phyloP scores from a whole-genome alignment of 2,329 filamentous ascomycete genomes.

The Colletotrichum truncatum region DNA sequence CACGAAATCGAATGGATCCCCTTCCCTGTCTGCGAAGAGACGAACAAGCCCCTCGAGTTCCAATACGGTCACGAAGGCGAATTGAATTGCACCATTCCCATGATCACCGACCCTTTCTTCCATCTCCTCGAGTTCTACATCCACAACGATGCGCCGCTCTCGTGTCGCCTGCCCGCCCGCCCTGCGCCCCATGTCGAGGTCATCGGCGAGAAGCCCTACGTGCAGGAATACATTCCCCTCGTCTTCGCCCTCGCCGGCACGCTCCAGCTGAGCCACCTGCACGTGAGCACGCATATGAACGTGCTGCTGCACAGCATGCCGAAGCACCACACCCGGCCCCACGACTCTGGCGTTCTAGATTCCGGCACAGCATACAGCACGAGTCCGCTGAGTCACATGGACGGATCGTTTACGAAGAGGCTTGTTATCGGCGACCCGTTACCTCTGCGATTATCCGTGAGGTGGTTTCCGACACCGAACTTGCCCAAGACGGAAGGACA shows the following conservation, averaged over 20 bases:
- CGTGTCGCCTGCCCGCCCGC: conserved; percentile 87
- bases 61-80: conserved; percentile 85
- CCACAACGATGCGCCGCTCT: conserved; percentile 92
- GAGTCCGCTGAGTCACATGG: conserved; percentile 71
- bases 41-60: conserved; percentile 81
- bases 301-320: conserved; percentile 80
- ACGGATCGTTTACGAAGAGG: conserved; percentile 63
- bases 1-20: conserved; percentile 92
- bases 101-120: conserved; percentile 83
- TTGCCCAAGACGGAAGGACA: conserved; percentile 74
- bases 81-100: conserved; percentile 83
- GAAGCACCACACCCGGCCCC: conserved; percentile 69
- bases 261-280: conserved; percentile 87
- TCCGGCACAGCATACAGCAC: conserved; percentile 89
- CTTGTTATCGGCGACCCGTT: conserved; percentile 90
- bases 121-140: conserved; percentile 97
- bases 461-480: conserved; percentile 84
- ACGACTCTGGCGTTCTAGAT: conserved; percentile 82
- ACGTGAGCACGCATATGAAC: conserved; percentile 90
- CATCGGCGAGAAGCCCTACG: conserved; percentile 58
- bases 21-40: conserved; percentile 92
- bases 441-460: conserved; percentile 79
- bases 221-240: conserved; percentile 78
- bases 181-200: conserved; percentile 68
- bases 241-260: conserved; percentile 91